phyloP scores from a whole-genome alignment of 257 asterid genomes.

The Gentiana macrophylla region DNA sequence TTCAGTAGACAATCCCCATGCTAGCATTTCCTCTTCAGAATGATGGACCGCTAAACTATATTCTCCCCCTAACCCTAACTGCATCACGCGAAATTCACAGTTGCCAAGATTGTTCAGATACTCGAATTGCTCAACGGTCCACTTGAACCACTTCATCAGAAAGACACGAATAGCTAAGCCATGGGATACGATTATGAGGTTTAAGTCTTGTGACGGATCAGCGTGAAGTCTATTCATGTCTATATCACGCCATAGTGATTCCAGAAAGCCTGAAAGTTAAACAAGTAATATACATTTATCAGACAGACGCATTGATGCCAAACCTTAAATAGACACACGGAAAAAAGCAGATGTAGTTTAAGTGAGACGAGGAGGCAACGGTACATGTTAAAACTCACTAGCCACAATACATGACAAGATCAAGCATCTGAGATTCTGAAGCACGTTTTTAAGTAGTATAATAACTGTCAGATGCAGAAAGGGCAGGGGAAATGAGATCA shows the following conservation, averaged over 20 bases:
- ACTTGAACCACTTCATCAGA: constrained; percentile 44
- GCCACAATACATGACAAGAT: too few relatives aligned
- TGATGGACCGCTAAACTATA: constrained; percentile 37
- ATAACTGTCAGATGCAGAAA: too few relatives aligned
- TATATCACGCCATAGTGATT: constrained; percentile 38
- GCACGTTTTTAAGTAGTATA: too few relatives aligned
- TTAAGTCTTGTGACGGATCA: constrained; percentile 15
- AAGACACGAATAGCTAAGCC: constrained; percentile 31
- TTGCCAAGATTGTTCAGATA: constrained; percentile 21
- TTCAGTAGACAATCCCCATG: constrained; percentile 34
- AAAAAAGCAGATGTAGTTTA: too few relatives aligned
- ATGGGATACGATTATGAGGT: constrained; percentile 32
- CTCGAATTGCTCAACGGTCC: constrained; percentile 38
- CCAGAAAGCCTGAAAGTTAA: constrained; percentile 30
- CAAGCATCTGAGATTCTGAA: too few relatives aligned
- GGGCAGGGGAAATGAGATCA: too few relatives aligned
- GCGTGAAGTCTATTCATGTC: constrained; percentile 36
- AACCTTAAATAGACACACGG: too few relatives aligned
- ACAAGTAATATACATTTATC: too few relatives aligned
- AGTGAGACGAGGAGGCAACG: too few relatives aligned
- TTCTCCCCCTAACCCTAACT: constrained; percentile 32
- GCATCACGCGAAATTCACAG: constrained; percentile 37
- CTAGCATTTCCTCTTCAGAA: constrained; percentile 27
- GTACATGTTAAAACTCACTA: too few relatives aligned
- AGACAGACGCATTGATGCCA: too few relatives aligned